Base-by-base conservation (phyloP, 1,284 basidiomycete species). In the Microbotryum saponariae region DNA sequence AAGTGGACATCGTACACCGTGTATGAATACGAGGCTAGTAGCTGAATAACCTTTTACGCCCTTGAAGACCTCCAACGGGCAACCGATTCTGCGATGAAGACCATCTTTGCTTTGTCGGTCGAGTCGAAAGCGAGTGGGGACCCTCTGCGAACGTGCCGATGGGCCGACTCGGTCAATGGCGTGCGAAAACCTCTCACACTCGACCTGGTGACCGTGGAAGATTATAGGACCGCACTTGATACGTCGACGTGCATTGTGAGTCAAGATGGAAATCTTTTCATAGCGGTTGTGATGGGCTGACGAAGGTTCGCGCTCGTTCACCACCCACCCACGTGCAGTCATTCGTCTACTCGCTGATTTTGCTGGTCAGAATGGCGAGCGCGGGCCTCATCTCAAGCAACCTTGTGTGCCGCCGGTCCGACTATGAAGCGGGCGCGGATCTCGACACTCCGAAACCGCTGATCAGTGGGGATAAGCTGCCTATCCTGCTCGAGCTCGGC, bases 211-310 rank as follows among this genome's bases (percentile, higher is more conserved):
- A 58, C 62, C 16, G 60, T 60, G n/a, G 66, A 67, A 31, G 63
- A 67, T 23, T 67, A 60, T 55, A 65, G 61, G 57, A 67, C 66
- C 6, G 66, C 66, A 27, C 66, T 65, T 27, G 66, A 67, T 33
- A 64, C 66, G 5, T 61, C 65, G 56, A 63, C 58, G 18, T 67
- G 66, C 58, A 61, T 67, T 21, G 61, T 63, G 44, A 31, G 59
- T 54, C 1, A 18, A 10, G 6, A 21, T 8, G 9, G 10, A 18
- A 46, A 20, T 7, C 33, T 42, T 3, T 5, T 37, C 33, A 10
- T 4, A 5, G 21, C 9, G 33, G n/a, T 8, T 2, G 54, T 61
- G 44, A 56, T 25, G 20, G 18, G 37, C 37, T 42, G 37, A 42
- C 37, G 37, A 42, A 42, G 16, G 12, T 18, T 42, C 37, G 37